Conservation (phyloP, 495 filamentous ascomycete species). For the Cairneyella variabilis region DNA sequence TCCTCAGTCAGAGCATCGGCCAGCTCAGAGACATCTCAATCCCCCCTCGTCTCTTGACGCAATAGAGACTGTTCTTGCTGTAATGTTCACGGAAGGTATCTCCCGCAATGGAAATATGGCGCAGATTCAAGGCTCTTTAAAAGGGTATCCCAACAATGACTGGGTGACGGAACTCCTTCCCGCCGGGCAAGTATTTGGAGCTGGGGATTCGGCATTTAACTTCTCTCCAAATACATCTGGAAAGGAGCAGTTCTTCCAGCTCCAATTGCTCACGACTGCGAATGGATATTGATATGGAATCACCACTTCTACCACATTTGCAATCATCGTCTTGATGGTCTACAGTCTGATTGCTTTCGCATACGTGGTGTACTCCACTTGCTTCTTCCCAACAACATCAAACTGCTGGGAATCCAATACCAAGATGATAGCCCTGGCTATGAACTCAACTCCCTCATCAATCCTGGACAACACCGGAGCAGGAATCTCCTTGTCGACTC, state of each 20-base stretch:
- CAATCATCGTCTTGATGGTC: neutral
- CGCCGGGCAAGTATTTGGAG: neutral
- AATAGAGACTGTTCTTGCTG: slow-evolving; percentile 13
- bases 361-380: slow-evolving; percentile 5
- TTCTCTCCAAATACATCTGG: neutral
- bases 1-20: slow-evolving; percentile 1
- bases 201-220: slow-evolving; percentile 11
- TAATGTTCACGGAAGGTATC: slow-evolving; percentile 13
- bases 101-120: slow-evolving; percentile 3
- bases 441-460: slow-evolving; percentile 3
- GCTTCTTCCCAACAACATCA: slow-evolving; percentile 1
- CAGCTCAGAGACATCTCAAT: neutral
- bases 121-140: slow-evolving; percentile 5
- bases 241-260: neutral
- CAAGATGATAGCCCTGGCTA: slow-evolving; percentile 10
- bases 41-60: neutral
- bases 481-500: too few species aligned
- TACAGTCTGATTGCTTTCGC: slow-evolving; percentile 9
- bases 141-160: neutral
- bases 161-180: slow-evolving; percentile 9
- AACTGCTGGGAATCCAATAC: slow-evolving; percentile 12
- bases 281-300: slow-evolving; percentile 15
- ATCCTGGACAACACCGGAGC: slow-evolving; percentile 11
- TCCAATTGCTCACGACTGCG: slow-evolving; percentile 1
- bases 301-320: neutral